Evolutionary conservation across 2,329 filamentous ascomycete genomes (phyloP).

Genomic region (Paraphoma chrysanthemicola): DNA sequence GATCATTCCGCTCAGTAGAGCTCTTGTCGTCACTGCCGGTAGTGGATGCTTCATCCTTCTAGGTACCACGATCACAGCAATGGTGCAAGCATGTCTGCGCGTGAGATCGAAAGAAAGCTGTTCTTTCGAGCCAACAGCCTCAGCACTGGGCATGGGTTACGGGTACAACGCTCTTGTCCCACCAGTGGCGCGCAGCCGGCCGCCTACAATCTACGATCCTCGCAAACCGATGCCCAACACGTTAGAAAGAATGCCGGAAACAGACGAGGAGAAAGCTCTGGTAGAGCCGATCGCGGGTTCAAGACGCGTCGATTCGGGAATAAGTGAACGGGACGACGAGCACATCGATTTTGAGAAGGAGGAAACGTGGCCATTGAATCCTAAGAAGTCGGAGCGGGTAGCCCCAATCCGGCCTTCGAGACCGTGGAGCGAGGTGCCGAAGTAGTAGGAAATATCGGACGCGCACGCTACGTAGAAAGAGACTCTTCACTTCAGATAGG

Average conservation of each 20-base stretch:
- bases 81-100: constrained; percentile 22
- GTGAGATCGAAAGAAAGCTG: constrained; percentile 25
- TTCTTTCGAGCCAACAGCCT: constrained; percentile 41
- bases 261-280: constrained; percentile 20
- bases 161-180: constrained; percentile 28
- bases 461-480: not conserved
- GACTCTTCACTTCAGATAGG: not conserved
- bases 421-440: constrained; percentile 38
- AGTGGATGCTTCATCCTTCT: constrained; percentile 22
- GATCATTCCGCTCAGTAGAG: constrained; percentile 29
- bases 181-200: constrained; percentile 12
- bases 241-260: constrained; percentile 5
- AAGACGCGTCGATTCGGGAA: constrained; percentile 20
- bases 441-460: not conserved
- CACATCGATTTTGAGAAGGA: constrained; percentile 10
- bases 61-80: constrained; percentile 20
- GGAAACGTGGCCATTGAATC: constrained; percentile 23
- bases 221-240: constrained; percentile 12
- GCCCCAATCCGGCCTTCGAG: constrained; percentile 28
- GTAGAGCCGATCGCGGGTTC: constrained; percentile 12
- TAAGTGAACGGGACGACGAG: constrained; percentile 15
- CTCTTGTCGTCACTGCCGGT: constrained; percentile 24
- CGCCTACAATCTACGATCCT: constrained; percentile 35
- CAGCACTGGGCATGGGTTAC: constrained; percentile 34
- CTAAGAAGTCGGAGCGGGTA: constrained; percentile 23